These are phyloP conservation scores for Paxillus rubicundulus DNA, from an alignment of 768 basidiomycete genomes.

Conservation along the genomic window DNA sequence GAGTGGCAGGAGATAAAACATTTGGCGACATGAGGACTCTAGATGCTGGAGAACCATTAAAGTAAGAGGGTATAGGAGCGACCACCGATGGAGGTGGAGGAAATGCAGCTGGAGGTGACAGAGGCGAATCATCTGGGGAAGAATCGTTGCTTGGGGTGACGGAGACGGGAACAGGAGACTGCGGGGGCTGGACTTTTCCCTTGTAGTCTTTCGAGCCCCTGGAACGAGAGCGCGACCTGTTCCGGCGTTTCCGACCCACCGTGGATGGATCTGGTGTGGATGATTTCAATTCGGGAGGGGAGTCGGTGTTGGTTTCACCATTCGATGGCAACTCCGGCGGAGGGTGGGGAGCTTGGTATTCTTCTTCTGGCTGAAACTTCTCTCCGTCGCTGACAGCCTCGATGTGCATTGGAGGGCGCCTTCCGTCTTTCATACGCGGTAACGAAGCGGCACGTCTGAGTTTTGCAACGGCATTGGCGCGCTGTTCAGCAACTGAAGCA, in stretches of 20 bases:
- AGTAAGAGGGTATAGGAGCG: slow-evolving; percentile 60
- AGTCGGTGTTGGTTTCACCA: slow-evolving; percentile 24
- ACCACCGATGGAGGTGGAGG: slow-evolving; percentile 31
- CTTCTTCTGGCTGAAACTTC: slow-evolving; percentile 45
- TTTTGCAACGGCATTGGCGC: slow-evolving; percentile 84
- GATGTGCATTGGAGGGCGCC: slow-evolving; percentile 82
- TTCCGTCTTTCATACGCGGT: slow-evolving; percentile 87
- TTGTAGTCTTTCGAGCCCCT: slow-evolving; percentile 72
- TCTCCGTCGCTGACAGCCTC: slow-evolving; percentile 84
- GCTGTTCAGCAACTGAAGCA: slow-evolving; percentile 64
- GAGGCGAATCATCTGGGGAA: slow-evolving; percentile 58
- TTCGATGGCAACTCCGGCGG: slow-evolving; percentile 6
- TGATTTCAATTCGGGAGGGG: slow-evolving; percentile 28
- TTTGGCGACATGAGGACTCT: slow-evolving; percentile 42
- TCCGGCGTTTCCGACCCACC: slow-evolving; percentile 57
- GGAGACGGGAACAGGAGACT: slow-evolving; percentile 45
- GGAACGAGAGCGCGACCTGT: slow-evolving; percentile 63
- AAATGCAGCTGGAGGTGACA: slow-evolving; percentile 27
- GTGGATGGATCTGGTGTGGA: slow-evolving; percentile 44
- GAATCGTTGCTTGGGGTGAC: slow-evolving; percentile 59
- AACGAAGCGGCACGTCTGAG: slow-evolving; percentile 90
- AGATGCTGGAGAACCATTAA: slow-evolving; percentile 44
- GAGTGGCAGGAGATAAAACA: slow-evolving; percentile 51
- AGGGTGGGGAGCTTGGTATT: slow-evolving; percentile 11
- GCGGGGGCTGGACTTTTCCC: slow-evolving; percentile 49